Percentiles rank a stretch among this genome's conserved stretches.
These are phyloP conservation scores for Beauveria varroae DNA, from an alignment of 2,329 filamentous ascomycete species.

Conservation along the genomic window DNA sequence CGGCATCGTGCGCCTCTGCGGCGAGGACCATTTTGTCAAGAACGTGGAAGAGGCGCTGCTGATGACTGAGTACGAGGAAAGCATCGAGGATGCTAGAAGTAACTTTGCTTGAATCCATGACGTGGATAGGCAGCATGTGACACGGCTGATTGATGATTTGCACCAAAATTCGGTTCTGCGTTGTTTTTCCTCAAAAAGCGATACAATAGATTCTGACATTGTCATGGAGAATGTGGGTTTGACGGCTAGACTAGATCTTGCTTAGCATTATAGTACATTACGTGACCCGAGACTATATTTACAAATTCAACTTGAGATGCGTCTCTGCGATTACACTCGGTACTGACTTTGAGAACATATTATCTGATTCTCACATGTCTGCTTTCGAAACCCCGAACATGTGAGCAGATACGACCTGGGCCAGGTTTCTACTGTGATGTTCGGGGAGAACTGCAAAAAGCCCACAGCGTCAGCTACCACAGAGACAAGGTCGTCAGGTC, in stretches of 20 bases:
- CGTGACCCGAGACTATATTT: background rate
- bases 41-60: conserved; percentile 80
- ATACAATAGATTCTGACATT: background rate
- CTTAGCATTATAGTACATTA: background rate
- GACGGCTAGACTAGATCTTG: background rate
- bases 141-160: background rate
- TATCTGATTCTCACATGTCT: no score
- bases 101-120: background rate
- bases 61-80: conserved; percentile 66
- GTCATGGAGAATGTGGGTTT: background rate
- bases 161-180: background rate
- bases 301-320: background rate
- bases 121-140: background rate
- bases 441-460: no score
- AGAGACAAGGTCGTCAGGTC: no score
- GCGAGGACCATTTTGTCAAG: conserved; percentile 67
- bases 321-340: background rate
- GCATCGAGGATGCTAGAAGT: conserved; percentile 18
- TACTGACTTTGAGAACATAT: no score
- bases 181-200: background rate
- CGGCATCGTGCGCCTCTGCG: conserved; percentile 78
- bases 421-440: no score
- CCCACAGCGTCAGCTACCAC: no score
- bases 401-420: no score
- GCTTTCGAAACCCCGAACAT: no score